phyloP scores from a whole-genome alignment of 164 flowering plant genomes.

The Liquidambar formosana region DNA sequence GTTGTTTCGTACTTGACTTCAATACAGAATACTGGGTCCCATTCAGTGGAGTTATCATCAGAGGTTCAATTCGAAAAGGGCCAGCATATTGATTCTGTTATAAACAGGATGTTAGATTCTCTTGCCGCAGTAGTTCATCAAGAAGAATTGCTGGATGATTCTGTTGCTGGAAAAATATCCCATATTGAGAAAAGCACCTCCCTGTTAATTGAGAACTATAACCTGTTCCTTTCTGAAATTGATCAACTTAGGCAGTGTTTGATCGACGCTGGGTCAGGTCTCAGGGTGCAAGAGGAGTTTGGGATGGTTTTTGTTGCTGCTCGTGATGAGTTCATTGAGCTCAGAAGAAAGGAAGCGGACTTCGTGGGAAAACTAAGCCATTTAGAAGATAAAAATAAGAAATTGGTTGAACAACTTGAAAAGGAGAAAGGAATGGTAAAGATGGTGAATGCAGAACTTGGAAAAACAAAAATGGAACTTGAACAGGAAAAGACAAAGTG shows the following conservation, averaged over 20 bases:
- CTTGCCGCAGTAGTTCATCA: slow-evolving; percentile 35
- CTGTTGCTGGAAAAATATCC: slow-evolving; percentile 41
- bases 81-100: slow-evolving; percentile 35
- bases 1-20: slow-evolving; percentile 29
- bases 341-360: slow-evolving; percentile 48
- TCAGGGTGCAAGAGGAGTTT: slow-evolving; percentile 33
- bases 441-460: slow-evolving; percentile 43
- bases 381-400: slow-evolving; percentile 54
- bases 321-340: slow-evolving; percentile 42
- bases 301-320: slow-evolving; percentile 38
- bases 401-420: slow-evolving; percentile 52
- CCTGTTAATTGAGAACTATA: slow-evolving; percentile 50
- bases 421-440: slow-evolving; percentile 38
- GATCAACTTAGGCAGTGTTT: slow-evolving; percentile 50
- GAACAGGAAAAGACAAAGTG: slow-evolving; percentile 72
- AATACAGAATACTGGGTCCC: slow-evolving; percentile 12
- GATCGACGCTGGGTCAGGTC: slow-evolving; percentile 35
- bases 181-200: slow-evolving; percentile 46
- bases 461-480: slow-evolving; percentile 54
- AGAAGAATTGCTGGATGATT: slow-evolving; percentile 41
- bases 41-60: slow-evolving; percentile 23
- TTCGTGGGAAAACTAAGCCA: slow-evolving; percentile 39
- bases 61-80: slow-evolving; percentile 38
- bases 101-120: slow-evolving; percentile 47
- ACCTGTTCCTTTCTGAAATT: slow-evolving; percentile 39